A percentile compares a stretch with the other conserved stretches of the same genome.
phyloP scores from a whole-genome alignment of 345 rosid genomes.

The Dipteronia dyeriana region DNA sequence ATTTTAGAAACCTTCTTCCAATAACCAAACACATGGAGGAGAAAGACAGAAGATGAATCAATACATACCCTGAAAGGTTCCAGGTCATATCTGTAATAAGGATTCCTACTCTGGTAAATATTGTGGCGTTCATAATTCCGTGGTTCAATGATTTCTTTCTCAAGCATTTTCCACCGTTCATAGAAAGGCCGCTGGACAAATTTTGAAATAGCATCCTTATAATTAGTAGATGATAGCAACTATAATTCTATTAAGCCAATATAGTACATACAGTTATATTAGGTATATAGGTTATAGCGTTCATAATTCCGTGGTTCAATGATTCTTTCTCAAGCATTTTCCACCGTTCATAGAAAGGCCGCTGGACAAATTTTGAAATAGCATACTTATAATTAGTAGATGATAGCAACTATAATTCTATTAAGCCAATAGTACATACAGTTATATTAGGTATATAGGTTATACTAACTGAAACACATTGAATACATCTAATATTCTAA shows the following conservation, averaged over 20 bases:
- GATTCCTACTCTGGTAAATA: constrained; percentile 66
- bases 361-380: constrained; percentile 50
- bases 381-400: constrained; percentile 28
- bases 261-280: not conserved
- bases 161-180: constrained; percentile 97
- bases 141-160: constrained; percentile 92
- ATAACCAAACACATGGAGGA: constrained; percentile 16
- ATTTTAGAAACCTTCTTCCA: not conserved
- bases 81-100: constrained; percentile 81
- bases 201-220: constrained; percentile 16
- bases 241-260: not conserved
- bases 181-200: constrained; percentile 84
- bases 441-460: not conserved
- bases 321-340: constrained; percentile 93
- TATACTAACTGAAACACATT: not conserved
- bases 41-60: constrained; percentile 1
- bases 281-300: constrained; percentile 27
- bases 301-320: constrained; percentile 93
- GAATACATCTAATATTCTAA: not conserved
- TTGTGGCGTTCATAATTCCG: constrained; percentile 81
- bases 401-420: not conserved
- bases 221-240: constrained; percentile 27
- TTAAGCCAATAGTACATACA: not conserved
- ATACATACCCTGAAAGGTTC: constrained; percentile 93
- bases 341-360: constrained; percentile 96